phyloP scores from a whole-genome alignment of 2,329 filamentous ascomycete genomes.

The Neofusicoccum ribis region DNA sequence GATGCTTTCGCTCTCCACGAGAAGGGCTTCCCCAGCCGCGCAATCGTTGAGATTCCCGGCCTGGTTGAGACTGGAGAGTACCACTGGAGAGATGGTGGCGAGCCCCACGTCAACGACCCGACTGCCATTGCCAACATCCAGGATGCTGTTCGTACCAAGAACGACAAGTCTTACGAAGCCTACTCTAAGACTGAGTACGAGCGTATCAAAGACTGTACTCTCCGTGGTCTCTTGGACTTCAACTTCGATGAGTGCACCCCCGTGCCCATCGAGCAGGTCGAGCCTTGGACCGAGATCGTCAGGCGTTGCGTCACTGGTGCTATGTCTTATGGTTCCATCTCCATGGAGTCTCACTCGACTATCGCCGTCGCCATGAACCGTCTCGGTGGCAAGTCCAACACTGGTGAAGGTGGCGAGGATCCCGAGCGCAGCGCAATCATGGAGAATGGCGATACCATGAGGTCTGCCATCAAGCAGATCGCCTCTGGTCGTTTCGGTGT shows the following conservation, averaged over 20 bases:
- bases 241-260: conserved; percentile 84
- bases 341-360: conserved; percentile 97
- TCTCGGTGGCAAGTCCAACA: conserved; percentile 95
- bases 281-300: conserved; percentile 97
- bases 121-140: conserved; percentile 95
- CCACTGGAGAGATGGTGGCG: conserved; percentile 96
- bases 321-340: conserved; percentile 98
- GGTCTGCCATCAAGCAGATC: conserved; percentile 96
- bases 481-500: conserved; percentile 95
- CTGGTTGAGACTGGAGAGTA: conserved; percentile 94
- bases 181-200: conserved; percentile 93
- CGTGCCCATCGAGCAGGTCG: conserved; percentile 93
- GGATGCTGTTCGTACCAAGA: conserved; percentile 93
- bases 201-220: conserved; percentile 93
- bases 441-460: conserved; percentile 94
- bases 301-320: conserved; percentile 94
- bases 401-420: conserved; percentile 95
- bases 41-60: conserved; percentile 74
- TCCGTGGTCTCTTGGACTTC: conserved; percentile 92
- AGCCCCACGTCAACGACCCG: conserved; percentile 93
- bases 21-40: conserved; percentile 80
- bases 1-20: conserved; percentile 95
- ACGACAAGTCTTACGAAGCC: conserved; percentile 97
- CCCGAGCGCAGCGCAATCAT: conserved; percentile 83
- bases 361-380: conserved; percentile 96